Evolutionary conservation across 1,139 yeast genomes (phyloP).

Genomic region (Saccharomyces hybrid): DNA sequence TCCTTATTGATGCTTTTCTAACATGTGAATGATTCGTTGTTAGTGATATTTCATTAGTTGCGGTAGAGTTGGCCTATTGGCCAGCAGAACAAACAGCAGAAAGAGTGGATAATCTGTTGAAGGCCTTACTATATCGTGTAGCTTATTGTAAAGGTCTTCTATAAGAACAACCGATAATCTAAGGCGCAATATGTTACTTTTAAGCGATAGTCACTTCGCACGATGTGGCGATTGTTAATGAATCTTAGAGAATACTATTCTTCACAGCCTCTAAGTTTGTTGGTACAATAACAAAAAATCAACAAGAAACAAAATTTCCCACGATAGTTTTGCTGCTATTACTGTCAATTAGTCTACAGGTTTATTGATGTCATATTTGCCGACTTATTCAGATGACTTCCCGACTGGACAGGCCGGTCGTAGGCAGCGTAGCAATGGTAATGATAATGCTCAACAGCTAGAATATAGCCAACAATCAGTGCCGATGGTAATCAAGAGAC

Average conservation of each 20-base stretch:
- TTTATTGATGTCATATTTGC: neutral
- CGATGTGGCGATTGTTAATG: neutral
- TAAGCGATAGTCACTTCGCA: neutral
- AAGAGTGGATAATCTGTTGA: too few relatives aligned
- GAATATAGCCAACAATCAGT: constrained; percentile 10
- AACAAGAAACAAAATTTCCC: neutral
- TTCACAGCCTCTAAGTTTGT: neutral
- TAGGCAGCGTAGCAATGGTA: neutral
- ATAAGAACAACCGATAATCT: too few relatives aligned
- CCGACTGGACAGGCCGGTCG: neutral
- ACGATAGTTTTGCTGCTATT: neutral
- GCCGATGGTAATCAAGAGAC: constrained; percentile 40
- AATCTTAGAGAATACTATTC: neutral
- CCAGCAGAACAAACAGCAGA: too few relatives aligned
- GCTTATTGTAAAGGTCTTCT: too few relatives aligned
- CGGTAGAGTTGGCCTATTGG: too few relatives aligned
- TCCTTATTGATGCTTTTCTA: neutral
- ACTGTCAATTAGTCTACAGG: neutral
- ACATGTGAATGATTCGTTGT: neutral
- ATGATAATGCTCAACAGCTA: neutral
- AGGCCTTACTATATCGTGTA: too few relatives aligned
- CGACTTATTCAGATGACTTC: neutral
- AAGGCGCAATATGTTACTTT: neutral
- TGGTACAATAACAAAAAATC: neutral
- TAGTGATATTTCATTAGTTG: neutral